Conservation (phyloP, 2,329 filamentous ascomycete species). For the Stemphylium beticola region DNA sequence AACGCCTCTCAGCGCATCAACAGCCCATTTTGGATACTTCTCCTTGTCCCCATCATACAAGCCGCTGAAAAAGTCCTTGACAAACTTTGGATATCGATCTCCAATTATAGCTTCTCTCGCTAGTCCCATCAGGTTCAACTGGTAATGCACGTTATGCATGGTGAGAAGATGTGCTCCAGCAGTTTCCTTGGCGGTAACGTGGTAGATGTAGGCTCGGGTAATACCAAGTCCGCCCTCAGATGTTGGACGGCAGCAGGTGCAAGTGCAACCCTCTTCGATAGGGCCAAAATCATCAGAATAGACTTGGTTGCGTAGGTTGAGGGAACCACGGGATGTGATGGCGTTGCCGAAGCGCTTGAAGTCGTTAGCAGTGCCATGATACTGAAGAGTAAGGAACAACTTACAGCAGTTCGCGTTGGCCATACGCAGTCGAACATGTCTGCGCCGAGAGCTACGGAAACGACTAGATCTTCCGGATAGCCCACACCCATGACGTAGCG, state of each 20-base stretch:
- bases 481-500: constrained; percentile 99
- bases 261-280: constrained; percentile 82
- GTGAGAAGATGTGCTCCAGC: constrained; percentile 85
- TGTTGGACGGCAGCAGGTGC: constrained; percentile 73
- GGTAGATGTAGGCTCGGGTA: constrained; percentile 87
- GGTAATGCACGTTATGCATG: constrained; percentile 95
- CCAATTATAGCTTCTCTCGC: constrained; percentile 79
- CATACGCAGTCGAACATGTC: constrained; percentile 99
- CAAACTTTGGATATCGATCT: constrained; percentile 78
- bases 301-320: constrained; percentile 79
- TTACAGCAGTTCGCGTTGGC: constrained; percentile 88
- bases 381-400: constrained; percentile 19
- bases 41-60: constrained; percentile 68
- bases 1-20: constrained; percentile 78
- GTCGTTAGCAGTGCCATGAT: background rate
- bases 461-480: constrained; percentile 93
- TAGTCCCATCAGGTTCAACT: constrained; percentile 80
- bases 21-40: constrained; percentile 82
- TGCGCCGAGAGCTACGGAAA: constrained; percentile 90
- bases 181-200: constrained; percentile 92
- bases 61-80: constrained; percentile 77
- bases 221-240: constrained; percentile 77
- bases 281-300: constrained; percentile 83
- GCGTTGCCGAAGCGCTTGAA: constrained; percentile 85
- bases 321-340: constrained; percentile 77